Evolutionary conservation across 441 rosid genomes (phyloP).

Genomic region (Flueggea neowawraea): DNA sequence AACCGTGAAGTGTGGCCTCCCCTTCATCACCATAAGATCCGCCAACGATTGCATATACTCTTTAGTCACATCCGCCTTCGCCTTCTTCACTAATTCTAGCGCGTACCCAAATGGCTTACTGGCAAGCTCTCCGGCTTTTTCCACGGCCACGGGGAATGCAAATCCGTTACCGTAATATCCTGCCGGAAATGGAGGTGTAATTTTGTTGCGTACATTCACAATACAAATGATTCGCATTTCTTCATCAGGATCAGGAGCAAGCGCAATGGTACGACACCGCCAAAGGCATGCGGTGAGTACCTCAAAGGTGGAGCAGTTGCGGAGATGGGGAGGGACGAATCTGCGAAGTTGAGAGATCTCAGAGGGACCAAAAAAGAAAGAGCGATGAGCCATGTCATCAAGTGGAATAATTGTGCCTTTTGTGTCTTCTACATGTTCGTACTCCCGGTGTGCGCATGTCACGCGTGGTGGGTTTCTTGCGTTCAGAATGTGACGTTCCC

Average conservation of each 20-base stretch:
- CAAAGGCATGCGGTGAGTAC: slow-evolving; percentile 49
- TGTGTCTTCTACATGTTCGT: slow-evolving; percentile 22
- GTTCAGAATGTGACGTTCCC: slow-evolving; percentile 39
- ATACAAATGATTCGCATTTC: slow-evolving; percentile 38
- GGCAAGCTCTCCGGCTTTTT: slow-evolving; percentile 12
- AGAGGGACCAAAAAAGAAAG: slow-evolving; percentile 39
- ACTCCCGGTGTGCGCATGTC: slow-evolving; percentile 34
- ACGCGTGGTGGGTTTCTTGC: slow-evolving; percentile 29
- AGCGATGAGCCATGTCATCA: slow-evolving; percentile 24
- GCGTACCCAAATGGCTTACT: slow-evolving; percentile 23
- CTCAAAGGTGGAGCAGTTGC: slow-evolving; percentile 30
- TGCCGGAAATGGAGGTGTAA: slow-evolving; percentile 26
- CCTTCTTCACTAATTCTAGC: slow-evolving; percentile 27
- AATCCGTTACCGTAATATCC: slow-evolving; percentile 49
- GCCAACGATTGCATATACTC: slow-evolving; percentile 37
- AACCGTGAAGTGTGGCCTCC: slow-evolving; percentile 18
- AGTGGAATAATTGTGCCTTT: slow-evolving; percentile 14
- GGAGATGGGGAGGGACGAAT: slow-evolving; percentile 24
- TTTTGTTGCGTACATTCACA: slow-evolving; percentile 29
- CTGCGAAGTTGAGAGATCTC: slow-evolving; percentile 30
- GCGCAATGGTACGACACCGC: slow-evolving; percentile 50
- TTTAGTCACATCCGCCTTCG: slow-evolving; percentile 12
- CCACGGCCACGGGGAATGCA: slow-evolving; percentile 12
- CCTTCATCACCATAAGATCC: slow-evolving; percentile 29
- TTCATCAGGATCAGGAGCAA: slow-evolving; percentile 33